phyloP scores from a whole-genome alignment of 257 asterid genomes.

The Paulownia fortunei region DNA sequence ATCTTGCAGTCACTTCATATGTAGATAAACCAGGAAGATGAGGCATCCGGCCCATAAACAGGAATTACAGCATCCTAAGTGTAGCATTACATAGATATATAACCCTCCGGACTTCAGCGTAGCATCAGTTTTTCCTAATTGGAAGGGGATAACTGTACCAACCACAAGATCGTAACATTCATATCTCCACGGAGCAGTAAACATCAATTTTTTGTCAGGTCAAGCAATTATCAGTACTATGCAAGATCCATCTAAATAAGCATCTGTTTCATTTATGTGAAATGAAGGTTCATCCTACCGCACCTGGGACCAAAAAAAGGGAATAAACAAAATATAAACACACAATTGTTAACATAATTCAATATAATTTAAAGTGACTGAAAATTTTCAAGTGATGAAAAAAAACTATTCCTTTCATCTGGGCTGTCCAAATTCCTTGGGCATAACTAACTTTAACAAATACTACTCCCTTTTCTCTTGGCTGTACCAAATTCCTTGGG shows the following conservation, averaged over 20 bases:
- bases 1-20: background rate
- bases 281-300: too few species aligned
- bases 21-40: background rate
- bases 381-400: too few species aligned
- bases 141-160: background rate
- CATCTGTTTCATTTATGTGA: background rate
- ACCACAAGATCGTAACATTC: background rate
- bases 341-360: too few species aligned
- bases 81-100: background rate
- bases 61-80: background rate
- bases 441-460: too few species aligned
- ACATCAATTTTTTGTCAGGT: background rate
- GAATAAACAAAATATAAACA: too few species aligned
- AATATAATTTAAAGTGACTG: too few species aligned
- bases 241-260: background rate
- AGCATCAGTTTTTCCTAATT: background rate
- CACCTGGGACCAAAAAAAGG: too few species aligned
- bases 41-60: background rate
- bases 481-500: too few species aligned
- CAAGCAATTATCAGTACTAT: background rate
- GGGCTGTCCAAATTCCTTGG: too few species aligned
- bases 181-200: background rate
- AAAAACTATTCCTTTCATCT: too few species aligned
- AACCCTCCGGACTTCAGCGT: too few species aligned
- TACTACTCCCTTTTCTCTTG: too few species aligned